Percentiles rank a stretch among this genome's conserved stretches.
phyloP scores from a whole-genome alignment of 441 rosid genomes.

The Erodium texanum region DNA sequence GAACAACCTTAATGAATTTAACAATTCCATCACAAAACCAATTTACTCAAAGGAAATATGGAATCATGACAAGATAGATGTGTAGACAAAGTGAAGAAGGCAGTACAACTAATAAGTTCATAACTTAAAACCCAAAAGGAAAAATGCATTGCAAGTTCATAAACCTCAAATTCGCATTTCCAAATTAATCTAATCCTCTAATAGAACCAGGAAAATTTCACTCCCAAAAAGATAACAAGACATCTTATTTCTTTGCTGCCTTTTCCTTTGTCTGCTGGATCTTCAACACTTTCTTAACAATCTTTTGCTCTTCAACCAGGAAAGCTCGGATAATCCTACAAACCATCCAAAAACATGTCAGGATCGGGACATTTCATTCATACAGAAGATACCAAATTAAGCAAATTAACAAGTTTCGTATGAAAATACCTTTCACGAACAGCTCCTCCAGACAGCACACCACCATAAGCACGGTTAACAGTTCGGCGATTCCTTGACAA shows the following conservation, averaged over 20 bases:
- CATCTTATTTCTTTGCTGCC: neutral
- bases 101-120: neutral
- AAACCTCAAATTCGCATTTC: neutral
- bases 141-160: neutral
- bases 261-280: neutral
- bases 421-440: slow-evolving; percentile 16
- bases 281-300: neutral
- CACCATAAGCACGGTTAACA: slow-evolving; percentile 18
- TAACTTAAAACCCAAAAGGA: neutral
- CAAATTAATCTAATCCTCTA: neutral
- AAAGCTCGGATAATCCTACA: slow-evolving; percentile 26
- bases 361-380: neutral
- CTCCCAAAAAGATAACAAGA: neutral
- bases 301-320: slow-evolving; percentile 27
- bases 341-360: neutral
- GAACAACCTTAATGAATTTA: neutral
- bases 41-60: neutral
- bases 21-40: neutral
- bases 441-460: slow-evolving; percentile 19
- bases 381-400: neutral
- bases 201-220: neutral
- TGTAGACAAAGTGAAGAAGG: neutral
- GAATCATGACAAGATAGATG: neutral
- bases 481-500: slow-evolving; percentile 15
- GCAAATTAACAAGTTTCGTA: neutral